Evolutionary conservation across 2,329 filamentous ascomycete genomes (phyloP), one percentile per base, ranked within the genome.

Genomic region (Aureobasidium uvarum): DNA sequence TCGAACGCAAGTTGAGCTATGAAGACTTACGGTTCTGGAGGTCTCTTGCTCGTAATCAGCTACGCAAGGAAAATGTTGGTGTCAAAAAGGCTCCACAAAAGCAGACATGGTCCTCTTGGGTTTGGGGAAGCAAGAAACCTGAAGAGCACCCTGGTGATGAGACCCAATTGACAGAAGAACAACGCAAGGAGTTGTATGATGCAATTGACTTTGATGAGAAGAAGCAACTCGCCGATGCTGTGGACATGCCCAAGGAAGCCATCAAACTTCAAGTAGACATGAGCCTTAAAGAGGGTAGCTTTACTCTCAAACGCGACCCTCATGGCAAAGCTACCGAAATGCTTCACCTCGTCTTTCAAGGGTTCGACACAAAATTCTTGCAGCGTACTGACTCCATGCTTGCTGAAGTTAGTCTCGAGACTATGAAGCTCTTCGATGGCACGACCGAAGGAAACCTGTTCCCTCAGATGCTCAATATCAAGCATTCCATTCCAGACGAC

Each of bases 191-290:
- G 77, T 84, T 99, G 11, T 99, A 98, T 76, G 89, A 96, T 71
- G 96, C 92, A 58, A 99, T 99, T 72, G 95, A 98, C 72, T 99
- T 94, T 88, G 91, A 99, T 68, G 95, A 99, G 77, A 98, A 97
- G 81, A 88, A 93, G 67, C 91, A 90, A 1, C 84, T 99, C 45
- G 84, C 92, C 0, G 92, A 96, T 70, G 89, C 90, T 48, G 88
- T 99, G 3, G 95, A 99, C 71, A 83, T 92, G 38, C 96, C 96
- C 0, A 86, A 91, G 63, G 95, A 99, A 71, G 92, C 92, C 11
- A 84, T 99, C 72, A 97, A 98, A 77, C 83, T 98, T 76, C 91
- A 97, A 74, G 81, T 99, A 56, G 92, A 98, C 74, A 89, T 95
- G 58, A 94, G 91, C 64, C 86, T 99, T n/a, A 90, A 91, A 68